Conservation (phyloP, 352 stramenopile species). For the Blastocystis sp. region DNA sequence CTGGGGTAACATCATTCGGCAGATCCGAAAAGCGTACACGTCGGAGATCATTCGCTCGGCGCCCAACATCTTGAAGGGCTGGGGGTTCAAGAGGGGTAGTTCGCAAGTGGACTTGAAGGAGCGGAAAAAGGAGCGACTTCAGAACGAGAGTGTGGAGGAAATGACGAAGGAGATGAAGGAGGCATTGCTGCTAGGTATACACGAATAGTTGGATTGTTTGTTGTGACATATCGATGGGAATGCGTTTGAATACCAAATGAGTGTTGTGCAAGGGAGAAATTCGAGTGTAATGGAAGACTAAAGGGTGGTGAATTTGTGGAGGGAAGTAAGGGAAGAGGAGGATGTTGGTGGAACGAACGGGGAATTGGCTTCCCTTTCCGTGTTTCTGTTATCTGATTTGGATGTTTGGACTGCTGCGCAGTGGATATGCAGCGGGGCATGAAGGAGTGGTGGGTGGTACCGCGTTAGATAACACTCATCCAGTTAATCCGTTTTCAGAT, state of each 20-base stretch:
- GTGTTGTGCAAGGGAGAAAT: background rate
- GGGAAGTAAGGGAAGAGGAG: too few species aligned
- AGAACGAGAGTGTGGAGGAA: conserved; percentile 7
- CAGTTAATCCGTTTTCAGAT: too few species aligned
- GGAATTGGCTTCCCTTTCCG: too few species aligned
- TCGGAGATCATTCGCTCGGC: conserved; percentile 47
- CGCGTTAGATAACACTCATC: too few species aligned
- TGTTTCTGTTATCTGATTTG: too few species aligned
- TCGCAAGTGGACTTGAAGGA: conserved; percentile 18
- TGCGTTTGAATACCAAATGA: background rate
- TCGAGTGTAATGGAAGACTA: background rate
- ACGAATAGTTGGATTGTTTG: background rate
- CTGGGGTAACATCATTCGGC: conserved; percentile 25
- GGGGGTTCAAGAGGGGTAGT: background rate
- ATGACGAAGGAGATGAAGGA: conserved; percentile 30
- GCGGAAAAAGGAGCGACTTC: background rate
- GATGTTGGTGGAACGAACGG: too few species aligned
- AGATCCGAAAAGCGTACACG: conserved; percentile 50
- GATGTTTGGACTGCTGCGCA: too few species aligned
- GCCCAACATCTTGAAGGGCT: conserved; percentile 43
- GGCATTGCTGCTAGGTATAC: conserved; percentile 21
- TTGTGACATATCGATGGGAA: background rate
- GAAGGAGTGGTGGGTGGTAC: too few species aligned
- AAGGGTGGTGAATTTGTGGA: too few species aligned
- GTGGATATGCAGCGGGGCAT: too few species aligned